These are phyloP conservation scores for Huntiella bhutanensis DNA, from an alignment of 2,329 filamentous ascomycete genomes.

Conservation along the genomic window DNA sequence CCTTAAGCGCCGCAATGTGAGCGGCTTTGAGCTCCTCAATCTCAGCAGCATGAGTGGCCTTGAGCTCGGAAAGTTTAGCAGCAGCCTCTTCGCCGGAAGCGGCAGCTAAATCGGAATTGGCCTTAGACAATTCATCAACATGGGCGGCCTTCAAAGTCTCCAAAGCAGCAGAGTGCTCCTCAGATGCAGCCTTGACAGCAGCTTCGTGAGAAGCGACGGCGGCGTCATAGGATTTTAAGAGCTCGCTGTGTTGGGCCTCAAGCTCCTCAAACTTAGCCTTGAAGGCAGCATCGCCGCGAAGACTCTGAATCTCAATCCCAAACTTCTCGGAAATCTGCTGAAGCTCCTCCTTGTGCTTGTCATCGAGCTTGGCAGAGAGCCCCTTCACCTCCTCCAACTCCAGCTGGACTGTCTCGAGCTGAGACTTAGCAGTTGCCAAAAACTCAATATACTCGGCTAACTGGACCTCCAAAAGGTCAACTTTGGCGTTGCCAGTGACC, in stretches of 20 bases:
- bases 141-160: conserved; percentile 37
- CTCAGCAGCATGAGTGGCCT: conserved; percentile 22
- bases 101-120: conserved; percentile 16
- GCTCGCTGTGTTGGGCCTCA: conserved; percentile 35
- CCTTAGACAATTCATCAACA: conserved; percentile 32
- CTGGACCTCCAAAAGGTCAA: background rate
- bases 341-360: conserved; percentile 38
- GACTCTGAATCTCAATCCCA: conserved; percentile 44
- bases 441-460: background rate
- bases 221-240: conserved; percentile 20
- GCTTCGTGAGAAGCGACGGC: conserved; percentile 22
- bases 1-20: conserved; percentile 26
- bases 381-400: conserved; percentile 28
- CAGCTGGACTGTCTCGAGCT: conserved; percentile 28
- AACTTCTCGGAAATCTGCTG: conserved; percentile 40
- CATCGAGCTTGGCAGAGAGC: conserved; percentile 30
- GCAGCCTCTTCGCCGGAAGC: conserved; percentile 31
- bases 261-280: conserved; percentile 44
- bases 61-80: conserved; percentile 24
- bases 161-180: conserved; percentile 27
- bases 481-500: conserved; percentile 28
- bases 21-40: conserved; percentile 24
- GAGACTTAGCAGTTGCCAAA: conserved; percentile 13
- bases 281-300: conserved; percentile 43
- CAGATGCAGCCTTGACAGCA: conserved; percentile 25